A percentile compares a stretch with the other conserved stretches of the same genome.
Conservation (phyloP, 768 basidiomycete genomes). For the Kwoniella dendrophila region DNA sequence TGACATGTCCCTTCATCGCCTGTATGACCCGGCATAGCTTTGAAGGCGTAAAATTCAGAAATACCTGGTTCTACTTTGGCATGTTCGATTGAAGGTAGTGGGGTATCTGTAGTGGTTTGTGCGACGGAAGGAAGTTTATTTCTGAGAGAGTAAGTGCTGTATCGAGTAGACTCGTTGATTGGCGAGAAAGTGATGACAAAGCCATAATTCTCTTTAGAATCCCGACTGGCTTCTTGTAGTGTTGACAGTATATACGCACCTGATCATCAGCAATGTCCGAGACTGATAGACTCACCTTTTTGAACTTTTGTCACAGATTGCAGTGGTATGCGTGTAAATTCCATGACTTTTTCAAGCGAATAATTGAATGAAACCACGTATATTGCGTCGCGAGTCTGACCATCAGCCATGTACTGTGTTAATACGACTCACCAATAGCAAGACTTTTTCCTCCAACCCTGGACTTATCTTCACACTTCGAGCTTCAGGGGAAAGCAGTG, state of each 20-base stretch:
- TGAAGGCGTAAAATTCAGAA: constrained; percentile 57
- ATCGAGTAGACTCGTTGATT: constrained; percentile 70
- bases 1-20: constrained; percentile 63
- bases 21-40: constrained; percentile 54
- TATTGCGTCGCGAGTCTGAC: constrained; percentile 62
- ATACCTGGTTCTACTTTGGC: constrained; percentile 19
- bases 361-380: constrained; percentile 71
- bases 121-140: constrained; percentile 60
- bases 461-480: constrained; percentile 71
- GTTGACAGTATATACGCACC: constrained; percentile 96
- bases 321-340: constrained; percentile 85
- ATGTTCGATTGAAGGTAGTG: constrained; percentile 58
- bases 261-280: constrained; percentile 49
- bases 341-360: constrained; percentile 84
- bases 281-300: constrained; percentile 64
- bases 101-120: constrained; percentile 63
- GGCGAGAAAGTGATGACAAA: constrained; percentile 80
- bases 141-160: constrained; percentile 80
- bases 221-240: constrained; percentile 86
- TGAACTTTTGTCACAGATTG: constrained; percentile 73
- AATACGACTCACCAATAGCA: constrained; percentile 70
- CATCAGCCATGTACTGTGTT: background rate
- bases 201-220: constrained; percentile 79
- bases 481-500: constrained; percentile 79
- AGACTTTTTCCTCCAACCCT: constrained; percentile 90